These are phyloP conservation scores for Capronia coronata DNA, from an alignment of 2,329 filamentous ascomycete species.

Conservation along the genomic window DNA sequence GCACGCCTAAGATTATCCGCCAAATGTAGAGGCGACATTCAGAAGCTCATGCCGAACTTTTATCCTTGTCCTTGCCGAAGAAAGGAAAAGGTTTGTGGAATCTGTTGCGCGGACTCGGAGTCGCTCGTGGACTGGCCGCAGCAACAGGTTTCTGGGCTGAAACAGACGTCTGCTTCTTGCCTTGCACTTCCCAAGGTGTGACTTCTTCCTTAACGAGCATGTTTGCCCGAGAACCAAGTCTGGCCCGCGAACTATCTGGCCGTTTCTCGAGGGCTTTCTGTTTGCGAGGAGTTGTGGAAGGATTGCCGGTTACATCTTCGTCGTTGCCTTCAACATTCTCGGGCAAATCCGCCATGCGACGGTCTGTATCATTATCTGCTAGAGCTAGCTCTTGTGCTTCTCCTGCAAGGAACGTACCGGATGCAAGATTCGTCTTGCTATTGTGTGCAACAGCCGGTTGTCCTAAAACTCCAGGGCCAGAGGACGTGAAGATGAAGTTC, in stretches of 20 bases:
- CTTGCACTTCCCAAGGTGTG: slow-evolving; percentile 22
- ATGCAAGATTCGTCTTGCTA: slow-evolving; percentile 1
- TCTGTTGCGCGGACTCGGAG: slow-evolving; percentile 8
- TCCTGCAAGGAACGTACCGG: slow-evolving; percentile 24
- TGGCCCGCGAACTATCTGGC: slow-evolving; percentile 19
- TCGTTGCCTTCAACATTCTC: background rate
- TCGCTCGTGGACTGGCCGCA: background rate
- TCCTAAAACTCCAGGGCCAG: slow-evolving; percentile 3
- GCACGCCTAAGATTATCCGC: background rate
- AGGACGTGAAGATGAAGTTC: background rate
- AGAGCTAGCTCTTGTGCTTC: slow-evolving; percentile 24
- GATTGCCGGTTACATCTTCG: background rate
- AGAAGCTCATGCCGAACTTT: slow-evolving; percentile 1
- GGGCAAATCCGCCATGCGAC: slow-evolving; percentile 9
- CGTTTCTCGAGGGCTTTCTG: slow-evolving; percentile 17
- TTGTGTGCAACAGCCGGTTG: background rate
- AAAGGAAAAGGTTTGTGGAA: slow-evolving; percentile 19
- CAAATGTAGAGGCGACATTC: no score
- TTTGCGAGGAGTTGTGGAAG: slow-evolving; percentile 2
- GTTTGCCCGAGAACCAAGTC: slow-evolving; percentile 22
- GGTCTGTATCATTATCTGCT: slow-evolving; percentile 7
- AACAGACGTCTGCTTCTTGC: background rate
- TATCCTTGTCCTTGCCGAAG: slow-evolving; percentile 17
- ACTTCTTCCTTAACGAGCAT: slow-evolving; percentile 17
- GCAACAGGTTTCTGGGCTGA: background rate